phyloP scores from a whole-genome alignment of 2,329 filamentous ascomycete genomes.

The Dactylellina leptospora region DNA sequence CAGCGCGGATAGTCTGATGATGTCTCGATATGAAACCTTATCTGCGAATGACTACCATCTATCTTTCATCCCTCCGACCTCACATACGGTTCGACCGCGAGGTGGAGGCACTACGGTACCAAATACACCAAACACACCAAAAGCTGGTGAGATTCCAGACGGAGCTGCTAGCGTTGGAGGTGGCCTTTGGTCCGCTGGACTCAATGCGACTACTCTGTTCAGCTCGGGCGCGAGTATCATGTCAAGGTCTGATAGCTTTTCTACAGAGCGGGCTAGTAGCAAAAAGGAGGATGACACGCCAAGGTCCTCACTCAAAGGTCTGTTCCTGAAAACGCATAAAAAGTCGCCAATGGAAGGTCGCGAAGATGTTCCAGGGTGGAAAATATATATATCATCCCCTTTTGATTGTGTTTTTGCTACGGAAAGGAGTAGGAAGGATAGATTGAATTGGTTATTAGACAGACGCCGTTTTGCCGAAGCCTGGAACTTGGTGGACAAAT shows the following conservation, averaged over 20 bases:
- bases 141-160: conserved; percentile 71
- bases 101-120: conserved; percentile 68
- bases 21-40: conserved; percentile 86
- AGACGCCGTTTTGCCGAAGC: conserved; percentile 82
- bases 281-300: conserved; percentile 39
- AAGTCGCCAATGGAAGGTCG: conserved; percentile 58
- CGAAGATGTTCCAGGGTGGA: conserved; percentile 67
- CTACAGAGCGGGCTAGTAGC: conserved; percentile 31
- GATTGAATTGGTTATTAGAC: conserved; percentile 84
- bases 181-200: conserved; percentile 88
- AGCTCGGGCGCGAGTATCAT: conserved; percentile 82
- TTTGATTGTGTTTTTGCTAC: conserved; percentile 96
- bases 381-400: conserved; percentile 94
- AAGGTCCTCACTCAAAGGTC: conserved; percentile 43
- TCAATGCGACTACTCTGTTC: conserved; percentile 86
- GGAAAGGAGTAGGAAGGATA: conserved; percentile 84
- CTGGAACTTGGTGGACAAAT: conserved; percentile 87
- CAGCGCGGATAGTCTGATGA: conserved; percentile 83
- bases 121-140: conserved; percentile 69
- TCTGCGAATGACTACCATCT: conserved; percentile 92
- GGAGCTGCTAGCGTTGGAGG: conserved; percentile 67
- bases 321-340: conserved; percentile 53
- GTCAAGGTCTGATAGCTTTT: conserved; percentile 50
- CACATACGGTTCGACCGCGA: conserved; percentile 62
- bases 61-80: conserved; percentile 77